Base-by-base conservation (phyloP, 352 stramenopile genomes). In the Globisporangium paddicum region DNA sequence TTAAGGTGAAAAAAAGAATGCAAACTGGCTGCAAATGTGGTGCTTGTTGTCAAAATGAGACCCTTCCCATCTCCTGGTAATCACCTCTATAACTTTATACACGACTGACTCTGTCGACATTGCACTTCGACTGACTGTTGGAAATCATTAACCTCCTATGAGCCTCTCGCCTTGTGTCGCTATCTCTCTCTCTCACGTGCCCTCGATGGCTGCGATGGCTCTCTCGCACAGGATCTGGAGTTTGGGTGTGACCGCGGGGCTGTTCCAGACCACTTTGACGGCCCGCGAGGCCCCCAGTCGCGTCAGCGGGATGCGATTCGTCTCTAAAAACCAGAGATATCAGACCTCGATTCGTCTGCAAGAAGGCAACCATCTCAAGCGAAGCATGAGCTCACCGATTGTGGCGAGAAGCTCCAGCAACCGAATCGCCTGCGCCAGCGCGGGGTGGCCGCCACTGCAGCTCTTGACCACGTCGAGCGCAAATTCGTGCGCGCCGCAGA, bases 261-360 rank as follows among this genome's bases (percentile, higher is more conserved):
- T 34, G 66, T 87, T 86, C 68, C 85, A 86, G 38, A 87, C 60
- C 51, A 82, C 69, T 61, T 82, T 86, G 26, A 84, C 56, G 28
- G 78, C 67, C 11, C 79, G 66, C 23, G 73, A 79, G 6, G 73
- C 79, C 5, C 79, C 79, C 14, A 87, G 62, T 2, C 79, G 75
- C 8, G 73, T 86, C 45, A 89, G 57, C 1, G 77, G 72, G 42
- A 79, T 73, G 26, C 73, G 71, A 47, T 89, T 79, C 11, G 51
- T 32, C 21, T 86, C 76, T 88, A 62, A 23, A 49, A 32, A 60
- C n/a, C 10, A 32, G 23, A 13, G 8, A 60, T 55, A 55, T 55
- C 48, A 55, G 8, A 10, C 37, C 4, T 16, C 7, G 37, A 5
- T 19, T 55, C 48, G 30, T 11, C 6, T 16, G n/a, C 13, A 18